These are phyloP conservation scores for Smallanthus sonchifolius DNA, from an alignment of 129 eudicot species.

Conservation along the genomic window DNA sequence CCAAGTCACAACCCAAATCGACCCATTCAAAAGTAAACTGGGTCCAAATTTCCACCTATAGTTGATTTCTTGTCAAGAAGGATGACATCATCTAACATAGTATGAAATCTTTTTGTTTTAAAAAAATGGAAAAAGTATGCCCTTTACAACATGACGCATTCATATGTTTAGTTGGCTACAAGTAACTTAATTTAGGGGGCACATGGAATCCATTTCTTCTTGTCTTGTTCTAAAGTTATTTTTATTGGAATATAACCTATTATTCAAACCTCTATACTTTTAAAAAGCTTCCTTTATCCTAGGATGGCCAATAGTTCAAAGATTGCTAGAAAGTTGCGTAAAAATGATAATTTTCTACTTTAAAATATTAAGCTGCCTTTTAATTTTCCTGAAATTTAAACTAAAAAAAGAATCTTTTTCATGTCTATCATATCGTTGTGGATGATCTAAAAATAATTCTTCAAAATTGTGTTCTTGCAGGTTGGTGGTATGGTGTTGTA, in stretches of 20 bases:
- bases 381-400: background rate
- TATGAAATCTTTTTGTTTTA: conserved; percentile 8
- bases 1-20: background rate
- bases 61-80: background rate
- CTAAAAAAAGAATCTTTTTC: background rate
- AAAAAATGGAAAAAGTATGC: conserved; percentile 3
- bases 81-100: conserved; percentile 5
- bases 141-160: conserved; percentile 28
- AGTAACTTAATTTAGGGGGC: conserved; percentile 18
- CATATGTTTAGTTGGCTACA: conserved; percentile 23
- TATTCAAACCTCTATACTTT: conserved; percentile 28
- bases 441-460: background rate
- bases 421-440: background rate
- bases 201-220: conserved; percentile 25
- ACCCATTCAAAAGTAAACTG: background rate
- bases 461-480: conserved; percentile 36
- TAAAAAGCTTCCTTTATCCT: conserved; percentile 17
- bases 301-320: conserved; percentile 20
- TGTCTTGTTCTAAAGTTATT: conserved; percentile 29
- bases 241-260: conserved; percentile 19
- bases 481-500: conserved; percentile 99
- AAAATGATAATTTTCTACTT: conserved; percentile 6
- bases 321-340: conserved; percentile 29
- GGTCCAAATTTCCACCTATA: background rate
- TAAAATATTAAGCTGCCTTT: conserved; percentile 11